These are phyloP conservation scores for Epichloe brachyelytri DNA, from an alignment of 2,329 filamentous ascomycete species.

Conservation along the genomic window DNA sequence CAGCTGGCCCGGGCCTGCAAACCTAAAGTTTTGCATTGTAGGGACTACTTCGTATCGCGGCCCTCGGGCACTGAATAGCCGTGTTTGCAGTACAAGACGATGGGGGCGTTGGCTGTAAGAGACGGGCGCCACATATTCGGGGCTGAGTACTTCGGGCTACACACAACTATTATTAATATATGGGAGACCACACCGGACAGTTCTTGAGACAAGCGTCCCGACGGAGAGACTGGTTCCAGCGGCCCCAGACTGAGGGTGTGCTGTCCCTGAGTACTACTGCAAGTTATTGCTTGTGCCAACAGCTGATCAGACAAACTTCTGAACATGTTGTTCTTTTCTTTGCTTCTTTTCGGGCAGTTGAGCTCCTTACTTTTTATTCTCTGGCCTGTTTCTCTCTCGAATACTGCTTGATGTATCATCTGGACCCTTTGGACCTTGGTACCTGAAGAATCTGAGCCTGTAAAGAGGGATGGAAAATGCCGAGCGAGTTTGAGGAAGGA, in stretches of 20 bases:
- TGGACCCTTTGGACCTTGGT: neutral
- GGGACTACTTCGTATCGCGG: neutral
- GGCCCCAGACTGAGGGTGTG: neutral
- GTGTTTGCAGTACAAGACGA: neutral
- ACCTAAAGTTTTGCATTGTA: neutral
- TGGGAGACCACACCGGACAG: no score
- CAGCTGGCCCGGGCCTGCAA: neutral
- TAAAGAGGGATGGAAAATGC: neutral
- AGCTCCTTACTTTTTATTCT: neutral
- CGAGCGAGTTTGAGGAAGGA: neutral
- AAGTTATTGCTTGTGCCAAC: neutral
- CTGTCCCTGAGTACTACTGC: neutral
- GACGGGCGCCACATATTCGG: neutral
- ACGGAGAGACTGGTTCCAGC: neutral
- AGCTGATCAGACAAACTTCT: neutral
- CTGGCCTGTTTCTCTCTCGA: neutral
- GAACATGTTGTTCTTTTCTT: neutral
- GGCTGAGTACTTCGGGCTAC: neutral
- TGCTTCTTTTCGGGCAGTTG: neutral
- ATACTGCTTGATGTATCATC: neutral
- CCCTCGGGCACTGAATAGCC: neutral
- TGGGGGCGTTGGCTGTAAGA: neutral
- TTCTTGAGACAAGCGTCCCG: neutral
- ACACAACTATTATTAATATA: no score
- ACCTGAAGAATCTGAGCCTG: neutral